phyloP scores from a whole-genome alignment of 208 protist species.

The Polymyxa betae region DNA sequence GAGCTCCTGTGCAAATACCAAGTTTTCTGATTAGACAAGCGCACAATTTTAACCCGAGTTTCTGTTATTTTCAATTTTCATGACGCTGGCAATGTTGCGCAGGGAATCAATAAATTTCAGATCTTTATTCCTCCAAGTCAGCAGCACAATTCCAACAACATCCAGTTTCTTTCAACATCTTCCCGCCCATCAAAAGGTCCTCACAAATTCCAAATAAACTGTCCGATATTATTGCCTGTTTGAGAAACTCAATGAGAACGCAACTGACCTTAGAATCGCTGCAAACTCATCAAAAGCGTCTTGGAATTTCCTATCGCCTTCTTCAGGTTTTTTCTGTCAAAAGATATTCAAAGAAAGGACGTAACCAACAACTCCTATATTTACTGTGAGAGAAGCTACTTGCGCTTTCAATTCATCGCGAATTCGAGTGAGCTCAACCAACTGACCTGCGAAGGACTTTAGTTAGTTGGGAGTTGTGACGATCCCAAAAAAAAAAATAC shows the following conservation, averaged over 20 bases:
- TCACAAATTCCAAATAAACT: background rate
- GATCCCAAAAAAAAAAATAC: too few species aligned
- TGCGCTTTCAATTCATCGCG: too few species aligned
- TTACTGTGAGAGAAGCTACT: too few species aligned
- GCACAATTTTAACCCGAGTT: background rate
- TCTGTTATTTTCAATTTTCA: background rate
- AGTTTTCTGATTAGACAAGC: too few species aligned
- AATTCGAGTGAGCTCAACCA: too few species aligned
- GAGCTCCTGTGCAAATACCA: too few species aligned
- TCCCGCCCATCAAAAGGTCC: background rate
- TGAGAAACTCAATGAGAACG: background rate
- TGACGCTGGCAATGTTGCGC: background rate
- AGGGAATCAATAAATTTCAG: background rate
- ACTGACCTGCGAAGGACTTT: too few species aligned
- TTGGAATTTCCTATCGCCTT: too few species aligned
- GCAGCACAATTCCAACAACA: background rate
- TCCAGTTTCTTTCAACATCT: background rate
- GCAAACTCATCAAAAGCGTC: background rate
- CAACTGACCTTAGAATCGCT: background rate
- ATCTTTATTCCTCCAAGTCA: background rate
- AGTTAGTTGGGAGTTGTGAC: too few species aligned
- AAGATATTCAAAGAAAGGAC: too few species aligned
- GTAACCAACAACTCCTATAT: too few species aligned
- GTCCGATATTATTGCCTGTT: background rate
- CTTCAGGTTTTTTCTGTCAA: too few species aligned